Evolutionary conservation across 2,329 filamentous ascomycete genomes (phyloP).

Genomic region (Monilinia fructigena): DNA sequence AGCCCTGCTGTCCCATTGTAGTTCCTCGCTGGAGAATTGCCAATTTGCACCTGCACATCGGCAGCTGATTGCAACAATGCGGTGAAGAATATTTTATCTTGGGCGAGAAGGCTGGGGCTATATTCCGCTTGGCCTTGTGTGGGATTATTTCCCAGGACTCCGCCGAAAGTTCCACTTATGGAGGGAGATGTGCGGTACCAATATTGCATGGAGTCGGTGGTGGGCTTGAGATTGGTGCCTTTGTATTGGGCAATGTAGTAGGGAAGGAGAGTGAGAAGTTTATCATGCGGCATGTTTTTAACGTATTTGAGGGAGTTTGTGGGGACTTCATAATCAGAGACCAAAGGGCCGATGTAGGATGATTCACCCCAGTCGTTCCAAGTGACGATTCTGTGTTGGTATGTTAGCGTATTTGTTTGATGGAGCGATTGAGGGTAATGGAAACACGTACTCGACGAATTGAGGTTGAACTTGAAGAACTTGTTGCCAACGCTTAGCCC

Average conservation of each 20-base stretch:
- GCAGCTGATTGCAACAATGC: slow-evolving; percentile 37
- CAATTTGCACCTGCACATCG: slow-evolving; percentile 40
- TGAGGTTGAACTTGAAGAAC: slow-evolving; percentile 47
- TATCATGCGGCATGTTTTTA: slow-evolving; percentile 49
- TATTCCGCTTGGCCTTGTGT: slow-evolving; percentile 29
- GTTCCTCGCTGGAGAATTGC: slow-evolving; percentile 28
- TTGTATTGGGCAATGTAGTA: slow-evolving; percentile 53
- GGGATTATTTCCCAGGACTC: slow-evolving; percentile 39
- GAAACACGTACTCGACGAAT: slow-evolving; percentile 44
- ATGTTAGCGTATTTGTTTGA: slow-evolving; percentile 27
- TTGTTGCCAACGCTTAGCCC: slow-evolving; percentile 58
- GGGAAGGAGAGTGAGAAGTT: slow-evolving; percentile 50
- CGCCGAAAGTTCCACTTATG: slow-evolving; percentile 39
- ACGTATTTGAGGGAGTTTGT: slow-evolving; percentile 49
- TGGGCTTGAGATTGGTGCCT: slow-evolving; percentile 39
- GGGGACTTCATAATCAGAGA: slow-evolving; percentile 41
- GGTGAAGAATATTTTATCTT: slow-evolving; percentile 37
- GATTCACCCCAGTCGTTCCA: slow-evolving; percentile 55
- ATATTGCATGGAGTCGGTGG: slow-evolving; percentile 42
- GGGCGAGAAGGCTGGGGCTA: slow-evolving; percentile 39
- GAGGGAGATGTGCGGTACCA: slow-evolving; percentile 46
- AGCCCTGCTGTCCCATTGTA: slow-evolving; percentile 29
- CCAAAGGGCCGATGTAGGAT: slow-evolving; percentile 52
- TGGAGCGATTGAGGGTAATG: slow-evolving; percentile 21
- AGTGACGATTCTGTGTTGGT: slow-evolving; percentile 43